A percentile compares a stretch with the other conserved stretches of the same genome.
Conservation (phyloP, 257 asterid genomes). For the Solanum okadae region DNA sequence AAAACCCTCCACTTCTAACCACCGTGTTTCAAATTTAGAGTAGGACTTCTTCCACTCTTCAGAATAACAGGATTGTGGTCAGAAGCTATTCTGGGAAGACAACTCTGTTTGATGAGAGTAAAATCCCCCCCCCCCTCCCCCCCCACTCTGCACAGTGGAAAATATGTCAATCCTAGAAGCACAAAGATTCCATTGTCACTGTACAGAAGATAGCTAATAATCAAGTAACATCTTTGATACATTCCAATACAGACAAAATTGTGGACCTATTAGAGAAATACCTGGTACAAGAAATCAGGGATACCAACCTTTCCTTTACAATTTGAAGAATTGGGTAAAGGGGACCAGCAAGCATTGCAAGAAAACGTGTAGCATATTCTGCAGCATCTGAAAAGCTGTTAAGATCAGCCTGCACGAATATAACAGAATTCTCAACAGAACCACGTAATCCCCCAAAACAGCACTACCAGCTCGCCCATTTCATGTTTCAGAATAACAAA, state of each 20-base stretch:
- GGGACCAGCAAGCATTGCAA: slow-evolving; percentile 94
- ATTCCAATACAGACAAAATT: neutral
- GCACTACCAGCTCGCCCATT: neutral
- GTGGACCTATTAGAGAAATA: neutral
- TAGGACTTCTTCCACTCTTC: neutral
- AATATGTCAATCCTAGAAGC: neutral
- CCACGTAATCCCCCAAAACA: neutral
- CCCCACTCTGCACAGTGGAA: neutral
- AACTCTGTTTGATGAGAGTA: neutral
- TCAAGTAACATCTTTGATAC: neutral
- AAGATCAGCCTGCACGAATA: slow-evolving; percentile 71
- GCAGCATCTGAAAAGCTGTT: slow-evolving; percentile 72
- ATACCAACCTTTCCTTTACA: slow-evolving; percentile 76
- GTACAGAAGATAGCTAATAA: neutral
- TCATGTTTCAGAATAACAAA: neutral
- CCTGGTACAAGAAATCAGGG: slow-evolving; percentile 1
- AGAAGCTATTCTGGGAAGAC: neutral
- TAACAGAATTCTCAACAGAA: slow-evolving; percentile 8
- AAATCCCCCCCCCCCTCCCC: too few species aligned
- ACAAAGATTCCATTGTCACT: neutral
- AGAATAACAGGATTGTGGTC: neutral
- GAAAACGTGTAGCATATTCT: slow-evolving; percentile 71
- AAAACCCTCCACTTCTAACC: neutral
- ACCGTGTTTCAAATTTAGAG: neutral
- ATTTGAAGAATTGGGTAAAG: slow-evolving; percentile 75